Conservation (phyloP, 2,329 filamentous ascomycete species). For the Daldinia sp. region DNA sequence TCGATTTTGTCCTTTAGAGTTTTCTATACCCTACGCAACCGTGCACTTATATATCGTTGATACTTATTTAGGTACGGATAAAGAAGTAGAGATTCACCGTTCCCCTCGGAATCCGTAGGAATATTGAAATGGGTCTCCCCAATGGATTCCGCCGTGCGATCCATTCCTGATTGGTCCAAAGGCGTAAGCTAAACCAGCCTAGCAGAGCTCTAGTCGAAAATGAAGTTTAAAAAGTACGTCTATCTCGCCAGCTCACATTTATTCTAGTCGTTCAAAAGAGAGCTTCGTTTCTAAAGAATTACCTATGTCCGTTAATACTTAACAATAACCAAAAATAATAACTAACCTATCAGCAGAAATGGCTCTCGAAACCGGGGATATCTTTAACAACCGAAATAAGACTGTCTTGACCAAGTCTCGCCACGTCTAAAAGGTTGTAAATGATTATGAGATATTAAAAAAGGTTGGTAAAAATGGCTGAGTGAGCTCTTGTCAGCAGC, state of each 20-base stretch:
- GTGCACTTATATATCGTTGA: not conserved
- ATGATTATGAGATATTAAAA: not conserved
- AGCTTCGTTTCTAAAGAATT: slow-evolving; percentile 18
- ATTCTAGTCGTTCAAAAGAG: not conserved
- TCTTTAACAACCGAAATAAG: not conserved
- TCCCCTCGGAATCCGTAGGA: slow-evolving; percentile 46
- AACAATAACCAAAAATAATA: not conserved
- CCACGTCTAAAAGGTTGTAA: not conserved
- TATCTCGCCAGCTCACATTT: not conserved
- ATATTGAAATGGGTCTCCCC: slow-evolving; percentile 46
- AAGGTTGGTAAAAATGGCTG: not conserved
- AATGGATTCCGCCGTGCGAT: slow-evolving; percentile 51
- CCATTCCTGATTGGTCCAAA: slow-evolving; percentile 46
- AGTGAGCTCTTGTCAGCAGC: slow-evolving; percentile 3
- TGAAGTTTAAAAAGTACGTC: slow-evolving; percentile 9
- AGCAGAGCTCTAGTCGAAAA: slow-evolving; percentile 7
- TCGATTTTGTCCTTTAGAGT: not conserved
- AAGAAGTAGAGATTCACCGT: slow-evolving; percentile 7
- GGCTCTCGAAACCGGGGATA: not conserved
- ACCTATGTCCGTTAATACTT: not conserved
- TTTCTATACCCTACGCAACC: not conserved
- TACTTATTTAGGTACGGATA: not conserved
- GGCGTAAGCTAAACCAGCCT: not conserved
- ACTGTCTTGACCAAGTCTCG: not conserved
- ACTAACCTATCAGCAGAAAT: not conserved